Evolutionary conservation across 805 yeast genomes (phyloP).

Genomic region (Lipomyces oligophaga): DNA sequence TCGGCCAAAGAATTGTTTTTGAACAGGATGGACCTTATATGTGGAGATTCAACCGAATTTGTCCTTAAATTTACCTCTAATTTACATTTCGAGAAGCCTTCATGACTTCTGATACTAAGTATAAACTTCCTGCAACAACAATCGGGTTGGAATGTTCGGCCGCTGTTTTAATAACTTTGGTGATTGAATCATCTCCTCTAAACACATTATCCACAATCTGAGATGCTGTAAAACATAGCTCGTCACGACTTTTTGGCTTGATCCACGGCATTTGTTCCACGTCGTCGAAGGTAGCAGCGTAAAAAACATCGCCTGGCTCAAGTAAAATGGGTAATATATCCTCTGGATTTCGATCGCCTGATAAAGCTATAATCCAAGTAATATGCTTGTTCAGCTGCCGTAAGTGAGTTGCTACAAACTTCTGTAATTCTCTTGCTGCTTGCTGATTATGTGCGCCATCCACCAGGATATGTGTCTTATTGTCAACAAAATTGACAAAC

Average conservation of each 20-base stretch:
- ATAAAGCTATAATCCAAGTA: constrained; percentile 67
- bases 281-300: constrained; percentile 58
- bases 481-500: constrained; percentile 12
- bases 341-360: constrained; percentile 62
- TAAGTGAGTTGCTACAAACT: constrained; percentile 45
- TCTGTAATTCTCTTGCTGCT: constrained; percentile 71
- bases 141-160: constrained; percentile 37
- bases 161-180: constrained; percentile 27
- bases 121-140: constrained; percentile 68
- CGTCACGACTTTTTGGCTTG: constrained; percentile 42
- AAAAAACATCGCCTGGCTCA: constrained; percentile 50
- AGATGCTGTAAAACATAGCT: constrained; percentile 34
- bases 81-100: background rate
- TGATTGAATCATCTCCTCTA: background rate
- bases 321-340: constrained; percentile 52
- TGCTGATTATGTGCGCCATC: constrained; percentile 94
- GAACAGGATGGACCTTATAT: constrained; percentile 9
- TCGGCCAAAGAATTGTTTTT: constrained; percentile 21
- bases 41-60: constrained; percentile 23
- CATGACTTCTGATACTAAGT: constrained; percentile 45
- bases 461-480: constrained; percentile 50
- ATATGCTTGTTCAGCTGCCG: constrained; percentile 33
- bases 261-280: constrained; percentile 98
- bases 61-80: constrained; percentile 11
- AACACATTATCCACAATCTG: constrained; percentile 30